A percentile compares a stretch with the other conserved stretches of the same genome.
Evolutionary conservation across 106 monocot genomes (phyloP).

Genomic region (Phalaenopsis equestris): DNA sequence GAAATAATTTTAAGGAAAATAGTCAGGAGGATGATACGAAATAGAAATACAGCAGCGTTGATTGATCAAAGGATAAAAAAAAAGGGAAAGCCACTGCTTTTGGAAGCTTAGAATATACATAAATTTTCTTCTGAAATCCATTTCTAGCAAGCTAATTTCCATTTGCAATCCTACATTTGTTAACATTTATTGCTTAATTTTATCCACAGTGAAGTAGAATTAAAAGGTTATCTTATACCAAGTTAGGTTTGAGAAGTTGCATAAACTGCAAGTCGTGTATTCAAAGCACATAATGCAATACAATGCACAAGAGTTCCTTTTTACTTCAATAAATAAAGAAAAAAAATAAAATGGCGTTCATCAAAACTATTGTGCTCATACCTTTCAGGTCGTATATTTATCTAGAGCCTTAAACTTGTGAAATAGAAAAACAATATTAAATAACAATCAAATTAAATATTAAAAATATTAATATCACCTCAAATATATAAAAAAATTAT

Average conservation of each 20-base stretch:
- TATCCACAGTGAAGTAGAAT: background rate
- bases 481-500: too few relatives aligned
- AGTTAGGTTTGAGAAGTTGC: background rate
- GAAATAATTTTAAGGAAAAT: constrained; percentile 5
- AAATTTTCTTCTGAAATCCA: background rate
- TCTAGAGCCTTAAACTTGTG: too few relatives aligned
- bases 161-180: background rate
- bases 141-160: background rate
- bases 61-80: background rate
- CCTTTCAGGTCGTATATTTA: too few relatives aligned
- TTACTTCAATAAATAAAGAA: too few relatives aligned
- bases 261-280: background rate
- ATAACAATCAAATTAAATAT: too few relatives aligned
- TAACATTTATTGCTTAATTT: background rate
- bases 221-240: background rate
- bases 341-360: too few relatives aligned
- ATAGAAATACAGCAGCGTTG: background rate
- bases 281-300: too few relatives aligned
- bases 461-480: too few relatives aligned
- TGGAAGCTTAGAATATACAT: background rate
- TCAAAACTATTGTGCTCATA: too few relatives aligned
- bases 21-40: background rate
- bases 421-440: too few relatives aligned
- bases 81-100: background rate
- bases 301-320: too few relatives aligned